A percentile compares a stretch with the other conserved stretches of the same genome.
These are phyloP conservation scores for Alternaria sp. DNA, from an alignment of 2,329 filamentous ascomycete genomes.

Conservation along the genomic window DNA sequence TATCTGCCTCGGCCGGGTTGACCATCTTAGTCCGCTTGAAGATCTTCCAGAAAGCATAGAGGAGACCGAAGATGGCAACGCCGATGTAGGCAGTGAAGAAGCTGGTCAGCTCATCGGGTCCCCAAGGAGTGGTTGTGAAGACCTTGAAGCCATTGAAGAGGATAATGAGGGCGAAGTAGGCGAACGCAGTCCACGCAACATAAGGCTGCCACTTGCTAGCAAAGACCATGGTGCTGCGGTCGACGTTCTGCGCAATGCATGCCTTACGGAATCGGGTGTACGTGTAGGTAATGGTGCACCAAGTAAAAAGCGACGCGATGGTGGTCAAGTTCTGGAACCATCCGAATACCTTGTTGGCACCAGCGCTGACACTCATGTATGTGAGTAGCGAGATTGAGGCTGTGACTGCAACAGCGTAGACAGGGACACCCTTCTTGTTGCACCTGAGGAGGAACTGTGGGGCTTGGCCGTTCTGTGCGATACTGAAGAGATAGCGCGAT, in stretches of 20 bases:
- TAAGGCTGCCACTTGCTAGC: slow-evolving; percentile 56
- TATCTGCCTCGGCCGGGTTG: slow-evolving; percentile 51
- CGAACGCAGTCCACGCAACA: slow-evolving; percentile 65
- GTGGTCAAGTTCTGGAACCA: slow-evolving; percentile 77
- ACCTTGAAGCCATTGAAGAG: slow-evolving; percentile 69
- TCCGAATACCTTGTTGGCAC: slow-evolving; percentile 60
- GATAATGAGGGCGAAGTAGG: slow-evolving; percentile 60
- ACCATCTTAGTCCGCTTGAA: slow-evolving; percentile 65
- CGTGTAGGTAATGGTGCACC: slow-evolving; percentile 61
- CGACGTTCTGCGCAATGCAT: slow-evolving; percentile 59
- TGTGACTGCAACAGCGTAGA: slow-evolving; percentile 47
- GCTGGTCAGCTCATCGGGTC: slow-evolving; percentile 43
- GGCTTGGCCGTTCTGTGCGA: slow-evolving; percentile 59
- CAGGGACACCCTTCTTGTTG: slow-evolving; percentile 53
- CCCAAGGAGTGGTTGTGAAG: slow-evolving; percentile 58
- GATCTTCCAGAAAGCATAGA: slow-evolving; percentile 70
- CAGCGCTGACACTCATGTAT: slow-evolving; percentile 57
- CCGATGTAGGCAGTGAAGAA: slow-evolving; percentile 62
- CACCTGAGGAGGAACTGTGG: slow-evolving; percentile 59
- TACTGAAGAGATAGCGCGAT: slow-evolving; percentile 59
- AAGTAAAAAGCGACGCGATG: slow-evolving; percentile 61
- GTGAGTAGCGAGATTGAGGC: slow-evolving; percentile 54
- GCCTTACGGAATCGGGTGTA: slow-evolving; percentile 63
- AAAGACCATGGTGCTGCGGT: slow-evolving; percentile 60
- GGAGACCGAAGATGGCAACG: slow-evolving; percentile 46